A percentile compares a stretch with the other conserved stretches of the same genome.
phyloP scores from a whole-genome alignment of 1,284 basidiomycete genomes.

The Sporisorium scitamineum region DNA sequence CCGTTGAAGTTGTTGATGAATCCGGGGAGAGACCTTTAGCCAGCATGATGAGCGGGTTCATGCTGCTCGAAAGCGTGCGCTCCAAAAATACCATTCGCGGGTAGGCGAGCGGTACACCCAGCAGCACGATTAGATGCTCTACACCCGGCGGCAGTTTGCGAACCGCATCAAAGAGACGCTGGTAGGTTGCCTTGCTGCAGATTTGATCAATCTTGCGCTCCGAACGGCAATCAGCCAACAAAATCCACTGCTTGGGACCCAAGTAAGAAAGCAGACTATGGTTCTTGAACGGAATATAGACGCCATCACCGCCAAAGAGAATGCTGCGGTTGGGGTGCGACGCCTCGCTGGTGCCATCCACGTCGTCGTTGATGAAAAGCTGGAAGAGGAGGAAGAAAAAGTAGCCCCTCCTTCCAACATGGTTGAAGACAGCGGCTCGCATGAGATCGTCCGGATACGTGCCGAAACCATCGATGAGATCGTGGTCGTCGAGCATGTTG shows the following conservation, averaged over 20 bases:
- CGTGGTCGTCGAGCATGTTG: slow-evolving; percentile 76
- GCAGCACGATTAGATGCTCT: slow-evolving; percentile 65
- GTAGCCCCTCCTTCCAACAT: slow-evolving; percentile 60
- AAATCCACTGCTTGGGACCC: slow-evolving; percentile 66
- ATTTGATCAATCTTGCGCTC: slow-evolving; percentile 67
- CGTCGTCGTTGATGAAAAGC: slow-evolving; percentile 63
- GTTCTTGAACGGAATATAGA: slow-evolving; percentile 64
- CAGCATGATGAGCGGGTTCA: slow-evolving; percentile 65
- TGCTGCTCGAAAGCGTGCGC: slow-evolving; percentile 55
- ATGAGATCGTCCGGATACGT: slow-evolving; percentile 73
- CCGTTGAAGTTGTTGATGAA: slow-evolving; percentile 69
- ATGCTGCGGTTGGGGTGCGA: slow-evolving; percentile 53
- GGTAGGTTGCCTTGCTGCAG: slow-evolving; percentile 60
- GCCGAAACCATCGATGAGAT: slow-evolving; percentile 89
- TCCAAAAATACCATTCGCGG: slow-evolving; percentile 68
- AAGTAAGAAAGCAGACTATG: slow-evolving; percentile 64
- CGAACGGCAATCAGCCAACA: slow-evolving; percentile 66
- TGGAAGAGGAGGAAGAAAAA: slow-evolving; percentile 69
- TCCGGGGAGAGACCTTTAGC: slow-evolving; percentile 59
- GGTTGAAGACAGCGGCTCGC: slow-evolving; percentile 63
- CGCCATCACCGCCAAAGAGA: slow-evolving; percentile 59
- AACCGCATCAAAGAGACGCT: slow-evolving; percentile 57
- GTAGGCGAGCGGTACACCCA: slow-evolving; percentile 68
- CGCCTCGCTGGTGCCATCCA: slow-evolving; percentile 52
- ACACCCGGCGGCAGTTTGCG: slow-evolving; percentile 56